These are phyloP conservation scores for Macroventuria anomochaeta DNA, from an alignment of 2,329 filamentous ascomycete species.

Conservation along the genomic window DNA sequence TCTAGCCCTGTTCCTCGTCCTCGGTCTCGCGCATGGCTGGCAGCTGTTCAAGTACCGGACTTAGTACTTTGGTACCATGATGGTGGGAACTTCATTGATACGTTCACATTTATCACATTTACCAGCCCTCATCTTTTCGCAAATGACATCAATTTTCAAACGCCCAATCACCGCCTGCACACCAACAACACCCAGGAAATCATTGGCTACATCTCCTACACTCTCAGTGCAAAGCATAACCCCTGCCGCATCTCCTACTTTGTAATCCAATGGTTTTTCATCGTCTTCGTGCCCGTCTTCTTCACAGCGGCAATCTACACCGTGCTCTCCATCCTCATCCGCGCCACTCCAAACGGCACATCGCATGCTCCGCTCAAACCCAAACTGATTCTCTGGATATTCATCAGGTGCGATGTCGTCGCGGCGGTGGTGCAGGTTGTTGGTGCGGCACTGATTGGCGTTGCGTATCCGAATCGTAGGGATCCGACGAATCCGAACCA, in stretches of 20 bases:
- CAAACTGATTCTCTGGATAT: conserved; percentile 59
- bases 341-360: conserved; percentile 41
- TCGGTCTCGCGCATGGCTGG: conserved; percentile 50
- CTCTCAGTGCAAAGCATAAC: conserved; percentile 51
- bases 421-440: conserved; percentile 61
- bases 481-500: conserved; percentile 61
- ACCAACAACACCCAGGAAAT: conserved; percentile 44
- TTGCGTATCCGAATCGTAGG: conserved; percentile 55
- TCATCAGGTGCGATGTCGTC: conserved; percentile 62
- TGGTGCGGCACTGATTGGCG: conserved; percentile 62
- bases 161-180: too few species aligned
- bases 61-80: conserved; percentile 54
- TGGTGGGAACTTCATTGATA: conserved; percentile 49
- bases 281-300: conserved; percentile 65
- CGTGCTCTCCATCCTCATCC: conserved; percentile 60
- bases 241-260: conserved; percentile 64
- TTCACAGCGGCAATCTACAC: conserved; percentile 64
- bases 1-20: conserved; percentile 50
- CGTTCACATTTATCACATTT: not conserved
- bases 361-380: conserved; percentile 56
- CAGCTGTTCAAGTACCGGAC: conserved; percentile 52
- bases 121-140: not conserved
- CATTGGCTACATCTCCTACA: conserved; percentile 54
- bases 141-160: not conserved
- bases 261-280: conserved; percentile 67